A percentile compares a stretch with the other conserved stretches of the same genome.
phyloP scores from a whole-genome alignment of 208 protist species.

The Acanthamoeba royreba region DNA sequence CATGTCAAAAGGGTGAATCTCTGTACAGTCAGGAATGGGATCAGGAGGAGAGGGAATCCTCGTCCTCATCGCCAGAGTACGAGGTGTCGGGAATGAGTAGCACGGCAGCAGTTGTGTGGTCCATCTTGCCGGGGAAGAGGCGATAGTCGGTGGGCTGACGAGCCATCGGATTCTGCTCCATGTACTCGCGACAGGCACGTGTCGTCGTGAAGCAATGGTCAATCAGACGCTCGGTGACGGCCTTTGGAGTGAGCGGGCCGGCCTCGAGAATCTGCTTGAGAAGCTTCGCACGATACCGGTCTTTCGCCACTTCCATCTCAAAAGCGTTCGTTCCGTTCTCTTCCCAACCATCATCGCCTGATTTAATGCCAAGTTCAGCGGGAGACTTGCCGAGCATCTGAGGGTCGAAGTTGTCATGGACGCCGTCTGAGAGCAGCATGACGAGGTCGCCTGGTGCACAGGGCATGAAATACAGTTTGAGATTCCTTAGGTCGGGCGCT shows the following conservation, averaged over 20 bases:
- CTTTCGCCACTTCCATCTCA: neutral
- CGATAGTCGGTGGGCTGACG: conserved; percentile 49
- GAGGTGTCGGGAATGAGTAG: neutral
- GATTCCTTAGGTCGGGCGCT: conserved; percentile 66
- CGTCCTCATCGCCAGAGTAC: no score
- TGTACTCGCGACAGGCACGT: conserved; percentile 57
- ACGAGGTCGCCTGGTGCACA: conserved; percentile 61
- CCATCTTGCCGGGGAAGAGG: conserved; percentile 67
- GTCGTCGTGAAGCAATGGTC: conserved; percentile 59
- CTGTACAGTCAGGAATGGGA: no score
- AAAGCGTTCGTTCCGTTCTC: neutral
- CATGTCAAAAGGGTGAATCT: no score
- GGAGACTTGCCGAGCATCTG: conserved; percentile 57
- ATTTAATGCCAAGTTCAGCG: neutral
- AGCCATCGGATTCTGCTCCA: conserved; percentile 57
- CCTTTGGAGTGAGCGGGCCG: neutral
- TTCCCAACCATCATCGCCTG: neutral
- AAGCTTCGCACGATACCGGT: neutral
- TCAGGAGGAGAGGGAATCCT: no score
- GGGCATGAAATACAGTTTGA: conserved; percentile 58
- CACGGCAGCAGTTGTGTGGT: conserved; percentile 57
- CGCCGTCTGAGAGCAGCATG: conserved; percentile 61
- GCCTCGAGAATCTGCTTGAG: neutral
- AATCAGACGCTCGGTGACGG: conserved; percentile 46
- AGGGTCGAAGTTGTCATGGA: conserved; percentile 70